Conservation (phyloP, 176 grass and related monocot species). For the Olyra latifolia region DNA sequence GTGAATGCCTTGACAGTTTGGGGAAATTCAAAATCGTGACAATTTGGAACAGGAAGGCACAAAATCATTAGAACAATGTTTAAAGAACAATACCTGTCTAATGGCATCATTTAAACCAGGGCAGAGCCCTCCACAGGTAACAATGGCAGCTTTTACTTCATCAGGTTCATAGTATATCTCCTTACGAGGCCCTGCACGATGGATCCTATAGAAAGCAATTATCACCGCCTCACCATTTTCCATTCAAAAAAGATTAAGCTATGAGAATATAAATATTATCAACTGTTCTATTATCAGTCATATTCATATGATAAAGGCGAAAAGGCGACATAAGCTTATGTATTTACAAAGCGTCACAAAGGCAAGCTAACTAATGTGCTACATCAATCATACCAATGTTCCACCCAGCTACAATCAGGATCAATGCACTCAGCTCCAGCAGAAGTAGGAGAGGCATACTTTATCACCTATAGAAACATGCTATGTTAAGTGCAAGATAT, state of each 20-base stretch:
- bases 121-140: constrained; percentile 94
- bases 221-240: not conserved
- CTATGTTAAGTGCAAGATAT: constrained; percentile 17
- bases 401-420: constrained; percentile 93
- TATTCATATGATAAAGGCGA: not conserved
- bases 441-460: constrained; percentile 83
- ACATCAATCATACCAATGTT: constrained; percentile 76
- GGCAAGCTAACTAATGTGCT: not conserved
- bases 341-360: not conserved
- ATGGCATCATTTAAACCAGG: constrained; percentile 99
- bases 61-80: not conserved
- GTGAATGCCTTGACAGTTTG: not conserved
- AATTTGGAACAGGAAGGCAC: not conserved
- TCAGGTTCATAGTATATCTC: constrained; percentile 89
- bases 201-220: constrained; percentile 61
- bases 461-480: constrained; percentile 74
- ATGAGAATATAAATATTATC: not conserved
- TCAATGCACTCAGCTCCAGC: constrained; percentile 92
- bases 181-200: constrained; percentile 91
- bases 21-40: not conserved
- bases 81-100: constrained; percentile 65
- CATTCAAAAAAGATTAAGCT: constrained; percentile 1
- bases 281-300: not conserved
- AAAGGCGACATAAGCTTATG: constrained; percentile 13
- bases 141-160: constrained; percentile 97